Conservation (phyloP, 192 early-diverging fungal species). For the Pecoramyces ruminantium region DNA sequence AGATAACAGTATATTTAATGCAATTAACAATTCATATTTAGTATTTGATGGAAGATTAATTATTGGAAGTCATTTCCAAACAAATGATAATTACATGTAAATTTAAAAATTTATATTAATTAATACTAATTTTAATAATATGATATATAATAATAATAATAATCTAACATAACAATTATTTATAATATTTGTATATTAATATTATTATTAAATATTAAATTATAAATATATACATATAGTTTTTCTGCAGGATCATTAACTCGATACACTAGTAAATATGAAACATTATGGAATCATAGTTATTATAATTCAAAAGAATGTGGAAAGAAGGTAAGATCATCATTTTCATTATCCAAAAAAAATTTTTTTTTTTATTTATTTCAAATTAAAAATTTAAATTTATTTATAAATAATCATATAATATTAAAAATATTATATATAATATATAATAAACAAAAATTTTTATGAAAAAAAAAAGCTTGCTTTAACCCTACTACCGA, state of each 20-base stretch:
- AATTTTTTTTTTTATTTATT: too few relatives aligned
- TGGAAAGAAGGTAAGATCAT: slow-evolving; percentile 13
- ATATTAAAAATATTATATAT: too few relatives aligned
- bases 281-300: slow-evolving; percentile 24
- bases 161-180: background rate
- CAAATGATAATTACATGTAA: slow-evolving; percentile 28
- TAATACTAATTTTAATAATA: background rate
- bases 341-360: too few relatives aligned
- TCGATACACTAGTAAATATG: slow-evolving; percentile 26
- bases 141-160: background rate
- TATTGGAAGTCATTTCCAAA: slow-evolving; percentile 28
- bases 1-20: slow-evolving; percentile 17
- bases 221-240: background rate
- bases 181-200: background rate
- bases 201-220: background rate
- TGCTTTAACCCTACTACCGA: slow-evolving; percentile 17
- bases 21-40: slow-evolving; percentile 27
- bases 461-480: slow-evolving; percentile 3
- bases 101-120: background rate
- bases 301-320: slow-evolving; percentile 23
- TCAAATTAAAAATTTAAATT: too few relatives aligned
- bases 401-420: too few relatives aligned
- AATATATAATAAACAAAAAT: too few relatives aligned
- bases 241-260: slow-evolving; percentile 22
- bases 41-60: slow-evolving; percentile 31